phyloP scores from a whole-genome alignment of 352 stramenopile genomes.

The Aphanomyces invadans region DNA sequence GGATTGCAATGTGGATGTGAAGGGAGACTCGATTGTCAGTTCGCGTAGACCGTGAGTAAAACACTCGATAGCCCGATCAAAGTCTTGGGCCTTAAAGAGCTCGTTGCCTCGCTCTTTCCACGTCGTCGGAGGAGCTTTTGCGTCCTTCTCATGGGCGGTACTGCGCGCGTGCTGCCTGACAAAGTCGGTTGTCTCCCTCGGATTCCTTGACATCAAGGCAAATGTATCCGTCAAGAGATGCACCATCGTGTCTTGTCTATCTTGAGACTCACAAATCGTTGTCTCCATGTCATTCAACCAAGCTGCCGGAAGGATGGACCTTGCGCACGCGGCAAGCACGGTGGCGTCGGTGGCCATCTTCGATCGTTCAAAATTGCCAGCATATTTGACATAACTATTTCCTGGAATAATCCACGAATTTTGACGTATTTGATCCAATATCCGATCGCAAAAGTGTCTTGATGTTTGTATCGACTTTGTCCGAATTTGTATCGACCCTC shows the following conservation, averaged over 20 bases:
- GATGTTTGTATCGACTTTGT: no score
- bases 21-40: neutral
- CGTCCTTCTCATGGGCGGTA: neutral
- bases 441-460: neutral
- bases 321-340: neutral
- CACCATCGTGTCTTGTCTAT: neutral
- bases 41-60: constrained; percentile 2
- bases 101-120: constrained; percentile 14
- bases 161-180: neutral
- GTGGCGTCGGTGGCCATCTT: neutral
- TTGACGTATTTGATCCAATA: neutral
- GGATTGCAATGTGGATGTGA: neutral
- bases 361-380: neutral
- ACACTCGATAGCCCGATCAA: neutral
- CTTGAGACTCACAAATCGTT: neutral
- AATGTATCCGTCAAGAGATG: neutral
- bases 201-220: neutral
- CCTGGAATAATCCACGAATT: neutral
- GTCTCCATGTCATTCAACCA: neutral
- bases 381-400: neutral
- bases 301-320: neutral
- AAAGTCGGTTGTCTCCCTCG: neutral
- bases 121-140: neutral
- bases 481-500: no score
- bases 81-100: neutral